phyloP scores from a whole-genome alignment of 192 early-diverging fungal species.

The Coemansia sp. region DNA sequence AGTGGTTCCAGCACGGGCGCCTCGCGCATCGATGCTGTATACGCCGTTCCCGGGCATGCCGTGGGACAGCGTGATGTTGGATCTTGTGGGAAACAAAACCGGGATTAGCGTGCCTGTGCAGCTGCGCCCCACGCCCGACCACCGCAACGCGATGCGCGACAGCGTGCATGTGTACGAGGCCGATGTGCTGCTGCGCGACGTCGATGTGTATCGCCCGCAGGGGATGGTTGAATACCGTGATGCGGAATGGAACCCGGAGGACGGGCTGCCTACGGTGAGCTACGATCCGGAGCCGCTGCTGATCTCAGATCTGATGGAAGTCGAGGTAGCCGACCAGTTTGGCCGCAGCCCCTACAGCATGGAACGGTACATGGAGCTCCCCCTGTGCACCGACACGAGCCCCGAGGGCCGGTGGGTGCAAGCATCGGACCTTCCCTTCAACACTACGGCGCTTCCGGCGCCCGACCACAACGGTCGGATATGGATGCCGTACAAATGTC shows the following conservation, averaged over 20 bases:
- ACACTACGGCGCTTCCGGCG: background rate
- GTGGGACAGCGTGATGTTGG: conserved; percentile 48
- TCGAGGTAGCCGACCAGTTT: conserved; percentile 1
- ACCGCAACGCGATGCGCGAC: conserved; percentile 23
- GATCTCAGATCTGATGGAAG: conserved; percentile 8
- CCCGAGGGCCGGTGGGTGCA: conserved; percentile 50
- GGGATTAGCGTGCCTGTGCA: conserved; percentile 25
- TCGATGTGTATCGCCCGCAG: conserved; percentile 34
- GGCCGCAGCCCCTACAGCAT: conserved; percentile 4
- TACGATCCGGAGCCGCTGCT: conserved; percentile 39
- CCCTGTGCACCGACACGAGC: conserved; percentile 37
- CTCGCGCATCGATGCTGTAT: background rate
- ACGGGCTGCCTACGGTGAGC: conserved; percentile 16
- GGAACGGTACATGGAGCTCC: conserved; percentile 33
- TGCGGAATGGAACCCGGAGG: conserved; percentile 56
- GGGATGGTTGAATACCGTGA: conserved; percentile 49
- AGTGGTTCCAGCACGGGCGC: conserved; percentile 33
- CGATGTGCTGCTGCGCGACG: conserved; percentile 43
- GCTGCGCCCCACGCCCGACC: conserved; percentile 7
- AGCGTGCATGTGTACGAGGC: conserved; percentile 56
- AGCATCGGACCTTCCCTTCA: conserved; percentile 9
- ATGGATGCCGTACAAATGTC: conserved; percentile 55
- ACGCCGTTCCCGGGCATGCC: conserved; percentile 21
- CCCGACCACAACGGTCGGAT: conserved; percentile 31
- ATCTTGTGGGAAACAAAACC: conserved; percentile 18